Conservation (phyloP, 2,329 filamentous ascomycete genomes). For the Tolypocladium inflatum region DNA sequence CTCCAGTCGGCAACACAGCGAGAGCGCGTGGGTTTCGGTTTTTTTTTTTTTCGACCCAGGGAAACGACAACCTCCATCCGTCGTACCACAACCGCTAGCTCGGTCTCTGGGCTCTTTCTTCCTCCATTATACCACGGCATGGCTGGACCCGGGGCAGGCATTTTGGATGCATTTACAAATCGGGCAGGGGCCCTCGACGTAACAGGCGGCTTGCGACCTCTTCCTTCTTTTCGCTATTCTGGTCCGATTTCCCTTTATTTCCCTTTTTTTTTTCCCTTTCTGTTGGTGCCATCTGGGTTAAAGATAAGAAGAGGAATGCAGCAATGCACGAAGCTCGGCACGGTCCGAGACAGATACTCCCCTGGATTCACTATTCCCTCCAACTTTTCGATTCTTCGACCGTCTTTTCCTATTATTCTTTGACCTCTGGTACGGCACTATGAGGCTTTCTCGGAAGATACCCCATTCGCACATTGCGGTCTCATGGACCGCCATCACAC, state of each 20-base stretch:
- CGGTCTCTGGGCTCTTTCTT: constrained; percentile 20
- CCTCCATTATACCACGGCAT: constrained; percentile 32
- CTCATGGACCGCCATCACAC: background rate
- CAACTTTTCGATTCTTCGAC: constrained; percentile 12
- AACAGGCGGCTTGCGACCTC: constrained; percentile 33
- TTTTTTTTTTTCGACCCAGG: constrained; percentile 22
- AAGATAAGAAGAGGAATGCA: constrained; percentile 55
- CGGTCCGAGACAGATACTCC: constrained; percentile 36
- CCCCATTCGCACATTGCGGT: constrained; percentile 9
- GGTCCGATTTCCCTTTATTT: constrained; percentile 17
- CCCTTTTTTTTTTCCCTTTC: constrained; percentile 12
- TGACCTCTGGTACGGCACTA: background rate
- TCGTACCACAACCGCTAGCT: constrained; percentile 30
- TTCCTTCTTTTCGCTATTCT: constrained; percentile 17
- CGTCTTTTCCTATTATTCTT: constrained; percentile 22
- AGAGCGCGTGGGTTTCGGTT: constrained; percentile 15
- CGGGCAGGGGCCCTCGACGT: constrained; percentile 35
- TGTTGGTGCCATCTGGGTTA: constrained; percentile 13
- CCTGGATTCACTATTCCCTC: constrained; percentile 29
- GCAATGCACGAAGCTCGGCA: constrained; percentile 50
- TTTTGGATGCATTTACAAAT: constrained; percentile 43
- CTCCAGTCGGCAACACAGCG: constrained; percentile 35
- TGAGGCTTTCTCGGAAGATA: constrained; percentile 8
- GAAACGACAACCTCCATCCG: background rate
- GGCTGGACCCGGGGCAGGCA: constrained; percentile 44